Percentiles rank a stretch among this genome's conserved stretches.
Conservation (phyloP, 208 protist species). For the Trypanosoma melophagium region DNA sequence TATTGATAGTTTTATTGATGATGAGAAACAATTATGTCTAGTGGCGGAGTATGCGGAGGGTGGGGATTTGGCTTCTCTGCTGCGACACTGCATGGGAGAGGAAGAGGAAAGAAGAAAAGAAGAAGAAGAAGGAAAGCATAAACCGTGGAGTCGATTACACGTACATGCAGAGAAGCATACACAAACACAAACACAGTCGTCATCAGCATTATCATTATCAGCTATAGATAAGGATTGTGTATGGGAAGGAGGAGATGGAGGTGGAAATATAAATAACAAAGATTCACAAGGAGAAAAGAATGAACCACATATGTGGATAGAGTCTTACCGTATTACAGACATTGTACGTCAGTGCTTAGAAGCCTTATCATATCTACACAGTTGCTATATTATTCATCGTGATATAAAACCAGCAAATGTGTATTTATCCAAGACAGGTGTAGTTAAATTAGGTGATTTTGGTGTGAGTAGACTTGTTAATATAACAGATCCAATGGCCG, state of each 20-base stretch:
- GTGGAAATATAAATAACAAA: no score
- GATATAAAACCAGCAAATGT: slow-evolving; percentile 94
- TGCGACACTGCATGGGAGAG: slow-evolving; percentile 5
- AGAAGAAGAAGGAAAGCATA: background rate
- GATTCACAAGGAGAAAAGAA: background rate
- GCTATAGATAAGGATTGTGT: no score
- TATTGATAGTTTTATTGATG: slow-evolving; percentile 83
- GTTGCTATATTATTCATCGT: slow-evolving; percentile 82
- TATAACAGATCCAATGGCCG: slow-evolving; percentile 46
- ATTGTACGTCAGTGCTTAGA: slow-evolving; percentile 78
- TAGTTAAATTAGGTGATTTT: slow-evolving; percentile 87
- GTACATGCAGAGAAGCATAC: background rate
- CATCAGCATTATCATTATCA: no score
- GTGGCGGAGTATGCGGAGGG: slow-evolving; percentile 88
- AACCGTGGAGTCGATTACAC: background rate
- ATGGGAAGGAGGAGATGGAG: no score
- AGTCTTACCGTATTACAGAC: slow-evolving; percentile 73
- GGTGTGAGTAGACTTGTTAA: slow-evolving; percentile 82
- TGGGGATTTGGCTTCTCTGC: slow-evolving; percentile 57
- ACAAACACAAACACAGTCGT: background rate
- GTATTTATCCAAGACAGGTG: slow-evolving; percentile 62
- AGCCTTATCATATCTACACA: slow-evolving; percentile 83
- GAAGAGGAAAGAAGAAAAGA: background rate
- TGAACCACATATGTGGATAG: slow-evolving; percentile 34
- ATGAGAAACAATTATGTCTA: slow-evolving; percentile 66